Evolutionary conservation across 345 rosid species (phyloP), one percentile per base, ranked within the genome.

Genomic region (Microcos paniculata): DNA sequence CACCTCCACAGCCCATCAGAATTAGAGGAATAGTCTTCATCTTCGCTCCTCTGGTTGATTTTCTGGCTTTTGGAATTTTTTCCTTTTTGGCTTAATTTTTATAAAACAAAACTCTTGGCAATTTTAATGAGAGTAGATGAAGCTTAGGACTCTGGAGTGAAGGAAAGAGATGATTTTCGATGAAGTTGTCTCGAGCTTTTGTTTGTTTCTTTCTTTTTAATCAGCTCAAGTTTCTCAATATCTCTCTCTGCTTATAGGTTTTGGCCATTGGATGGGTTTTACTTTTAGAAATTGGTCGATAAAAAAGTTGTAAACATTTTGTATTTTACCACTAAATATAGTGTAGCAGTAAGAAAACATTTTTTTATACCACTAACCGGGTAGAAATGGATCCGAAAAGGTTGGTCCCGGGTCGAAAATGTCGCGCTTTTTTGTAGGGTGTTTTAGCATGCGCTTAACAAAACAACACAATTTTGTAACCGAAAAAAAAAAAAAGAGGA

Each of bases 1-100:
- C 99, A 75, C 94, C 97, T 56, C 98, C 99, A 28, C 97, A 89
- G 0, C 97, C 98, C 84, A 91, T 80, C 72, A 91, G 82, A 79
- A 96, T 72, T 82, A 90, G 46, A 62, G 98, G 81, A 46, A 93
- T 93, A 23, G 58, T 76, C 92, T 90, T 95, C 96, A 84, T 91
- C 8, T 12, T 65, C 16, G 40, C 62, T 33, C 45, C 59, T 62
- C 63, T 71, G 33, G 19, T 57, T 66, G 53, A 33, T 42, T 24
- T 61, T 42, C 58, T 46, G 58, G 76, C 8, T 14, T 57, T 24
- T 72, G 53, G 49, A 31, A 31, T 38, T 53, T 26, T n/a, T 62
- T 57, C n/a, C 18, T 38, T 35, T 63, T 35, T 63, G 13, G 15
- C 16, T 62, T 43, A 38, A 33, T 18, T 30, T 19, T 7, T 13